A percentile compares a stretch with the other conserved stretches of the same genome.
Conservation (phyloP, 192 early-diverging fungal genomes). For the Dispira parvispora region DNA sequence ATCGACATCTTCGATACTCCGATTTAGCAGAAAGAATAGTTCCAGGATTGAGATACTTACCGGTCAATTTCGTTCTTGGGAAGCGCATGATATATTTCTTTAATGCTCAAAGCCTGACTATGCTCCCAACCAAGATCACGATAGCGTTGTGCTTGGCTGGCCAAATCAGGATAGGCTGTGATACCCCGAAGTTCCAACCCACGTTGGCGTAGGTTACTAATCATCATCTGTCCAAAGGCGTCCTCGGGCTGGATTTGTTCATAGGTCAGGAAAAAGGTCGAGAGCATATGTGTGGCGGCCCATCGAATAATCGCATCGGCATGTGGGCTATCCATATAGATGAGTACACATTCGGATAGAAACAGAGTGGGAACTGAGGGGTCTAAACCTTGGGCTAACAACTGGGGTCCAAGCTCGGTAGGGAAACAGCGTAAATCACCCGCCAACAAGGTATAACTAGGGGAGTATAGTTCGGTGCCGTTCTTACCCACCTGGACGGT, state of each 20-base stretch:
- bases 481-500: conserved; percentile 28
- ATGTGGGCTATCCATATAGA: conserved; percentile 59
- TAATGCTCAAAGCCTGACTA: conserved; percentile 38
- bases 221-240: conserved; percentile 83
- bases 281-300: conserved; percentile 31
- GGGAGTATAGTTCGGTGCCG: conserved; percentile 53
- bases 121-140: conserved; percentile 35
- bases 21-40: conserved; percentile 15
- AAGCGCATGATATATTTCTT: conserved; percentile 17
- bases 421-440: conserved; percentile 66
- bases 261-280: conserved; percentile 57
- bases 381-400: conserved; percentile 34
- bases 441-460: conserved; percentile 51
- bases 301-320: conserved; percentile 55
- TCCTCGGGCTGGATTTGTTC: conserved; percentile 87
- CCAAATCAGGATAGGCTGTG: conserved; percentile 51
- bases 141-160: conserved; percentile 53
- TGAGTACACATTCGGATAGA: conserved; percentile 84
- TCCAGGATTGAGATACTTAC: conserved; percentile 1
- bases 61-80: conserved; percentile 12
- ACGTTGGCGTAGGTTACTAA: conserved; percentile 57
- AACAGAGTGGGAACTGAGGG: conserved; percentile 55
- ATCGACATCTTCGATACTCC: no score
- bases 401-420: conserved; percentile 32
- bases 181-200: conserved; percentile 66